Percentiles rank a stretch among this genome's conserved stretches.
phyloP scores from a whole-genome alignment of 108 stramenopile species.

The Nitzschia inconspicua region DNA sequence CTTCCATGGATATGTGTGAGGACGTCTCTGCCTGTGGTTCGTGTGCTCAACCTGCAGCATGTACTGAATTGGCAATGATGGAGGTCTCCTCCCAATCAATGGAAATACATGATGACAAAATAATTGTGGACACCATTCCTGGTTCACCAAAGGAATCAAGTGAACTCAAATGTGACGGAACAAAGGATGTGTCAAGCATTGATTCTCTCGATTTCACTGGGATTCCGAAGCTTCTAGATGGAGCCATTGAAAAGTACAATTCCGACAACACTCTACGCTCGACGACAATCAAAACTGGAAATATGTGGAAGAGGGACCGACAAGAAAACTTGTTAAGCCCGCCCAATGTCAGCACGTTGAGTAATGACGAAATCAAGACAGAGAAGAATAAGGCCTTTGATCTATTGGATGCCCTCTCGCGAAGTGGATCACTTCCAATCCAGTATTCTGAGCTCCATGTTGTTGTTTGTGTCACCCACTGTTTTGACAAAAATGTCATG shows the following conservation, averaged over 20 bases:
- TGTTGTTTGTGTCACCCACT: conserved; percentile 79
- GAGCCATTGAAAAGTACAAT: conserved; percentile 47
- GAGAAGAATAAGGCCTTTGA: conserved; percentile 83
- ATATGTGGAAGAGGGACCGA: conserved; percentile 41
- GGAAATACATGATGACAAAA: background rate
- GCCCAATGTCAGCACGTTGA: conserved; percentile 1
- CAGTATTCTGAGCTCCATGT: conserved; percentile 74
- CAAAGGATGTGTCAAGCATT: background rate
- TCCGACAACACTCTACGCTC: conserved; percentile 51
- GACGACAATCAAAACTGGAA: conserved; percentile 57
- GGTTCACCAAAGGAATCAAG: background rate
- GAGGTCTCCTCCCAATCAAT: background rate
- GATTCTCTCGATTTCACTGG: conserved; percentile 47
- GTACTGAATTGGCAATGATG: background rate
- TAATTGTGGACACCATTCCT: background rate
- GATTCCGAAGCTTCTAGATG: conserved; percentile 66
- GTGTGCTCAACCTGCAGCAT: background rate
- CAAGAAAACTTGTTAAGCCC: conserved; percentile 50
- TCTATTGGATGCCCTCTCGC: conserved; percentile 78
- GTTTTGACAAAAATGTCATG: conserved; percentile 80
- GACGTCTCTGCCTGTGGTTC: background rate
- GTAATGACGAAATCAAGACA: conserved; percentile 22
- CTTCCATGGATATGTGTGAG: background rate
- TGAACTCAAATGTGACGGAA: background rate
- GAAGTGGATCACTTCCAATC: conserved; percentile 77